These are phyloP conservation scores for Suillus paluster DNA, from an alignment of 768 basidiomycete genomes.

Conservation along the genomic window DNA sequence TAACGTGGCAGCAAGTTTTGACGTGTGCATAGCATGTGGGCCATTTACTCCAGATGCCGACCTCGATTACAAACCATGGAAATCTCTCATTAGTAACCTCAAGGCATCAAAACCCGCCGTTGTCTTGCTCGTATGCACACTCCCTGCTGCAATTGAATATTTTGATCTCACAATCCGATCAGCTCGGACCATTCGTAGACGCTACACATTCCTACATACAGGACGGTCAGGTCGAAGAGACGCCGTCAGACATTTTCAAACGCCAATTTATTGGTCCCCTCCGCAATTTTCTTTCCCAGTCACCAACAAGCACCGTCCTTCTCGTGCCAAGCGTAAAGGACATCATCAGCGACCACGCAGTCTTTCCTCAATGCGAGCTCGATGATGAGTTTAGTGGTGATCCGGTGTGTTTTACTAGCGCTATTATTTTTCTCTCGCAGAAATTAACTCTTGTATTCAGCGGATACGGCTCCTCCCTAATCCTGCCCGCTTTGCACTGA, in stretches of 20 bases:
- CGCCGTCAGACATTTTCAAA: slow-evolving; percentile 71
- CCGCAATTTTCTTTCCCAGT: slow-evolving; percentile 56
- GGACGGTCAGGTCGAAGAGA: slow-evolving; percentile 70
- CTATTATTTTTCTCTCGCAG: not conserved
- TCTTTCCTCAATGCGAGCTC: slow-evolving; percentile 82
- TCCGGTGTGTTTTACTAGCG: slow-evolving; percentile 46
- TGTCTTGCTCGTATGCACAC: slow-evolving; percentile 66
- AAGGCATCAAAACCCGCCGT: slow-evolving; percentile 70
- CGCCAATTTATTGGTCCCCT: slow-evolving; percentile 63
- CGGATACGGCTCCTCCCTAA: slow-evolving; percentile 84
- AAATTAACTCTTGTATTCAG: slow-evolving; percentile 43
- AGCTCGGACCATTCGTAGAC: slow-evolving; percentile 96
- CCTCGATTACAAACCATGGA: slow-evolving; percentile 75
- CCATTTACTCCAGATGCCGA: slow-evolving; percentile 86
- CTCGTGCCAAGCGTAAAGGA: slow-evolving; percentile 86
- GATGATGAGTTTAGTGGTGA: slow-evolving; percentile 47
- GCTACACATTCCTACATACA: slow-evolving; percentile 73
- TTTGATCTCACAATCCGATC: slow-evolving; percentile 4
- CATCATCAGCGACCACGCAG: slow-evolving; percentile 74
- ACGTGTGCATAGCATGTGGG: slow-evolving; percentile 78
- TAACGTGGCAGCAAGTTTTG: slow-evolving; percentile 51
- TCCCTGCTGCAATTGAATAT: slow-evolving; percentile 5
- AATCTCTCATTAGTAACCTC: slow-evolving; percentile 63
- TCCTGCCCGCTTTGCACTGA: slow-evolving; percentile 83
- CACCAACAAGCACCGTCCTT: slow-evolving; percentile 73